These are phyloP conservation scores for Taphrina flavorubra DNA, from an alignment of 1,139 yeast genomes.

Conservation along the genomic window DNA sequence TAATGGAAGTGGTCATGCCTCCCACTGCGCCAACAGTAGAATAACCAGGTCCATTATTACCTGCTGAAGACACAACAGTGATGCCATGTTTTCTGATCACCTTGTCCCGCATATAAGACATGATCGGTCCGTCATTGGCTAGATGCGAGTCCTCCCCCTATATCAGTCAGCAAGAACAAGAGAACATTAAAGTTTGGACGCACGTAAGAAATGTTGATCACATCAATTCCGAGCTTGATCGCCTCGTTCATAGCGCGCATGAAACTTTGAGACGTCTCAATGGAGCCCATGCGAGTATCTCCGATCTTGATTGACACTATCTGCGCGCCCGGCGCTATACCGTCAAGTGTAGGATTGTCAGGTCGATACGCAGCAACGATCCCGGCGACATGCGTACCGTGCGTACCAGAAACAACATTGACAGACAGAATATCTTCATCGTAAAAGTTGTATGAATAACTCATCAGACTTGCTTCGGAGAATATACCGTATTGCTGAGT, in stretches of 20 bases:
- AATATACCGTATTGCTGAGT: slow-evolving; percentile 41
- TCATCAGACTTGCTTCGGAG: slow-evolving; percentile 40
- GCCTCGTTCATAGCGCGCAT: slow-evolving; percentile 44
- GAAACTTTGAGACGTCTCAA: slow-evolving; percentile 43
- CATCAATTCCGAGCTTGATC: slow-evolving; percentile 41
- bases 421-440: slow-evolving; percentile 42
- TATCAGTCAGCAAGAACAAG: neutral
- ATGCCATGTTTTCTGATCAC: slow-evolving; percentile 40
- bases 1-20: slow-evolving; percentile 43
- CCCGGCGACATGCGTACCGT: slow-evolving; percentile 45
- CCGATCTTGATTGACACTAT: slow-evolving; percentile 45
- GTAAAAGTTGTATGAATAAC: slow-evolving; percentile 42
- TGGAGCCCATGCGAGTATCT: slow-evolving; percentile 43
- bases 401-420: slow-evolving; percentile 43
- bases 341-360: slow-evolving; percentile 40
- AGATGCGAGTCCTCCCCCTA: slow-evolving; percentile 43
- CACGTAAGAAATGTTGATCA: slow-evolving; percentile 43
- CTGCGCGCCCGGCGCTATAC: slow-evolving; percentile 44
- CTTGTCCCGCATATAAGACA: slow-evolving; percentile 41
- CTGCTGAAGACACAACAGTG: slow-evolving; percentile 44
- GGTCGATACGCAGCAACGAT: slow-evolving; percentile 43
- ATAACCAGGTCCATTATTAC: slow-evolving; percentile 44
- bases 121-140: slow-evolving; percentile 40
- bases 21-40: slow-evolving; percentile 44
- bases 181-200: neutral